Evolutionary conservation across 192 early-diverging fungal species (phyloP), one percentile per base, ranked within the genome.

Genomic region (Obelidium mucronatum): DNA sequence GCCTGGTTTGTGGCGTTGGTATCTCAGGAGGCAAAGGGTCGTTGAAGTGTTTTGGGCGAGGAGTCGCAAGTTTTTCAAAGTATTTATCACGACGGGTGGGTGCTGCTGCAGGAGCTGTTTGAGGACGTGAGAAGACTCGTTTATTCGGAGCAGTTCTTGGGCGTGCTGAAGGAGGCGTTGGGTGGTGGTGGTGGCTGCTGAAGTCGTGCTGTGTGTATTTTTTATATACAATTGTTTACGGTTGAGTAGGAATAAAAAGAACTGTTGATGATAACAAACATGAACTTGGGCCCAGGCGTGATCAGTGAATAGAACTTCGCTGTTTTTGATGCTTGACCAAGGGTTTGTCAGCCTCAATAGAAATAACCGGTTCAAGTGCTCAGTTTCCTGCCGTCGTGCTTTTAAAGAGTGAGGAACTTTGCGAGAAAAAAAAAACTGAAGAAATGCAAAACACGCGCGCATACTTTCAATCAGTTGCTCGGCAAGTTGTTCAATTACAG

Each of bases 11-110:
- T 35, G 69, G 69, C 8, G 28, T n/a, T 2, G 69, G 69, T 24
- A 72, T 72, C 36, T 72, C 69, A 37, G 69, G 69, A 36, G 69
- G 69, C 13, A 72, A 36, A 19, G 69, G 69, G 69, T 72, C 69
- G 28, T 72, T 72, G 24, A n/a, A 58, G 56, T 72, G 69, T 59
- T 72, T 72, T 19, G 52, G 69, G 15, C 40, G 33, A 28, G 69
- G 69, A 6, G 31, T 72, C 19, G 69, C 69, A 2, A 72, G 55
- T 58, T 58, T 54, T 33, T 51, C 69, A 40, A 72, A 72, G 36
- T 72, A 72, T 24, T 26, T 55, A 54, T 72, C 69, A 15, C 55
- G 51, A 1, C 69, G 69, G n/a, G 69, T 55, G 22, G 51, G 51
- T n/a, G 13, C 22, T 59, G 36, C 53, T 24, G 54, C 13, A 28